These are phyloP conservation scores for Aspergillus udagawae DNA, from an alignment of 2,329 filamentous ascomycete genomes.

Conservation along the genomic window DNA sequence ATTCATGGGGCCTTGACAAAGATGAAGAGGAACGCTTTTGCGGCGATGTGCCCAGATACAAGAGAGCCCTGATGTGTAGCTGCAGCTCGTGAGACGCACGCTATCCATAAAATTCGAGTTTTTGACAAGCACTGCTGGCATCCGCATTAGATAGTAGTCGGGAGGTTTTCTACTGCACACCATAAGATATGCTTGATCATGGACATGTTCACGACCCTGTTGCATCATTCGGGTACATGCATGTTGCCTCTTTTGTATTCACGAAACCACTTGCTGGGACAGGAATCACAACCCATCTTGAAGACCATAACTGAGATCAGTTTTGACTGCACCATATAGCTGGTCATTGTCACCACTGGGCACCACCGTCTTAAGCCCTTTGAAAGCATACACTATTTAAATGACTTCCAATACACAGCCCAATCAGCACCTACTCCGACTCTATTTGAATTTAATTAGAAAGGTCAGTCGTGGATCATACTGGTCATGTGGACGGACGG, in stretches of 20 bases:
- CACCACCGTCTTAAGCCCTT: background rate
- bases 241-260: background rate
- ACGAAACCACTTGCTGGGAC: background rate
- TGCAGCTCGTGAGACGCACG: constrained; percentile 68
- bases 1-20: constrained; percentile 57
- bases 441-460: background rate
- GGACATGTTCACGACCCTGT: background rate
- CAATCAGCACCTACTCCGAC: background rate
- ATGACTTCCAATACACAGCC: background rate
- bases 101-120: background rate
- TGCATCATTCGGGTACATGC: background rate
- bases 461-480: background rate
- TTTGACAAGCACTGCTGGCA: background rate
- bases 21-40: constrained; percentile 79
- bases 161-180: background rate
- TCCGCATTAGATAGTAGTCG: background rate
- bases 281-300: background rate
- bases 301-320: background rate
- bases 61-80: constrained; percentile 85
- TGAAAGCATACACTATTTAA: background rate
- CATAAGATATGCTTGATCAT: background rate
- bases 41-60: constrained; percentile 74
- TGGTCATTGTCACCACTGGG: background rate
- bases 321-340: background rate
- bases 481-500: background rate